Base-by-base conservation (phyloP, 2,329 filamentous ascomycete genomes). In the Bipolaris zeicola region DNA sequence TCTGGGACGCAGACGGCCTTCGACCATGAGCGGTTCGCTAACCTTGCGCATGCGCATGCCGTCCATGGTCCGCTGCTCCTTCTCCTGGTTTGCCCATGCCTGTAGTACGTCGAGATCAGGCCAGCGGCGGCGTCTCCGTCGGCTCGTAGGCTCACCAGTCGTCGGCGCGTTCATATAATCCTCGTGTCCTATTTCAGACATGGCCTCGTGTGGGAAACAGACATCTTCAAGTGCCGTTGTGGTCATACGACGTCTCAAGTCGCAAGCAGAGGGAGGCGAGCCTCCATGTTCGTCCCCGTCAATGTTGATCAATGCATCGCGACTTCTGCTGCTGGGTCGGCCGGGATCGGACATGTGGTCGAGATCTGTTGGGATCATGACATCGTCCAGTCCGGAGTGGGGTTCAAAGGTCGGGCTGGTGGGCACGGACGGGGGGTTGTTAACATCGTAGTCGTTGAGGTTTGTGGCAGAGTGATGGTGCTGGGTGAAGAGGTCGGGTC, bases 1-100 rank as follows among this genome's bases (percentile, higher is more conserved):
- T 37, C 91, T 87, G 11, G 93, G 92, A 5, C 95, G 87, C 42
- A 99, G 79, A 51, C 95, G 86, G 0, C 95, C 95, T 57, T 94
- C 94, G 57, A 99, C 89, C 65, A 98, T 86, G 69, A 97, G 88
- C 8, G 95, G 95, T 72, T 99, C 95, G 5, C 89, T 96, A 63
- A 98, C 94, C 74, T 90, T 95, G 79, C 96, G 96, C 44, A 90
- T 89, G 3, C 92, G 87, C 38, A 91, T 86, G 52, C 90, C 91
- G 55, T 95, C 91, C 48, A 81, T 77, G 50, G 86, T 94, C 50
- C 91, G 85, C 55, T 89, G 88, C 72, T 96, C 92, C 76, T 96
- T 96, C 76, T 99, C 95, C 64, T 94, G 87, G 3, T 85, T 85
- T 60, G 89, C 92, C 93, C 93, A 99, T 62, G 96, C 91, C 57